Base-by-base conservation (phyloP, 176 grass and related monocot genomes). In the Cenchrus americanus region DNA sequence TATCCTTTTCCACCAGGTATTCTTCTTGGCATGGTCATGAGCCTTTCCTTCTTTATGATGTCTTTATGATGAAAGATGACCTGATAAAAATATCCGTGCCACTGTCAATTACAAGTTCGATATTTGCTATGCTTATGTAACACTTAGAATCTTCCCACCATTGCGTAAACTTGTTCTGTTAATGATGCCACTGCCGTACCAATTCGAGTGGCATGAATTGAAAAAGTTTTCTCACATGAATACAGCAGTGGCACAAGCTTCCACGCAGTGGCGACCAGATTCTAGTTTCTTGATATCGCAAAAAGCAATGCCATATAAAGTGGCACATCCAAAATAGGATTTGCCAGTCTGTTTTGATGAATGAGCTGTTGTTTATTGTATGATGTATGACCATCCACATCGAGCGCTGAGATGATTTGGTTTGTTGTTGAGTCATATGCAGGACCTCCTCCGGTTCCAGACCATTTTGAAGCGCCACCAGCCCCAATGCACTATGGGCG, bases 381-480 rank as follows among this genome's bases (percentile, higher is more conserved):
- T 77, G 59, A 70, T 82, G 18, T 73, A 41, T 77, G 59, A 70
- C 77, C 18, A 71, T 6, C 30, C 23, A 44, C 14, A 30, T 51
- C 23, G 17, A 40, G 24, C 44, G 54, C 76, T 19, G 42, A 66
- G 40, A 48, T 82, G 21, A 67, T 86, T 83, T 82, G 54, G 8
- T 71, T 65, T 78, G 15, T 49, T 86, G 21, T 82, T 78, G 79
- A 73, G 76, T 90, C 17, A 76, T 76, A 22, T 86, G 47, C 47
- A 90, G 88, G 83, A 40, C 88, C 65, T 62, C 72, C 64, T 59
- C 73, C 66, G 26, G 17, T 59, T 73, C 73, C 73, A 66, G 88
- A 90, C 67, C 84, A 85, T 89, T 81, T 81, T 71, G 88, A 93
- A 75, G 82, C 62, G 84, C 84, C 87, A 48, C 73, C 91, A 80